Base-by-base conservation (phyloP, 768 basidiomycete genomes). In the Phlebiopsis flavidoalba region DNA sequence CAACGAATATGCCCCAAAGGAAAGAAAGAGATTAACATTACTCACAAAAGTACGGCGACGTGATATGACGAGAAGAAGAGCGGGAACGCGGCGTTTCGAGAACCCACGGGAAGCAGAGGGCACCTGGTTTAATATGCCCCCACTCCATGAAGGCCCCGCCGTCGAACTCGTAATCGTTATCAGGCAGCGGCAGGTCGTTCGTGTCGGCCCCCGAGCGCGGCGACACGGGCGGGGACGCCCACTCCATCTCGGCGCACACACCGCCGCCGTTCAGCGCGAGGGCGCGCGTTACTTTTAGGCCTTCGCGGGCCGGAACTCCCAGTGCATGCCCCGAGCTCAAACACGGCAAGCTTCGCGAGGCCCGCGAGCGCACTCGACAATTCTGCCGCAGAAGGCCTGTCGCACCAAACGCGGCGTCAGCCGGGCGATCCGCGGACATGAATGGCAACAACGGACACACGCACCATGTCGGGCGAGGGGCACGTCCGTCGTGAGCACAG, bases 321-420 rank as follows among this genome's bases (percentile, higher is more conserved):
- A 91, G 64, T 86, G 87, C 74, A 91, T 83, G 36, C 89, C 90
- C 81, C 86, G 31, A 91, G 81, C 69, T 91, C 89, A 67, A 89
- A 89, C 50, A 82, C 81, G 63, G 80, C 75, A 37, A 91, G 79
- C 58, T 81, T 73, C n/a, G 82, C 74, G 63, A 91, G 80, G 8
- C 79, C 79, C n/a, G 79, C 76, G 62, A 92, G 77, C 6, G 78
- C 75, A 52, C 74, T 73, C 57, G 87, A n/a, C 80, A 47, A 88
- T 81, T 63, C 85, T 79, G 51, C 83, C 75, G 66, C 87, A 86
- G 68, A 88, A 88, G 19, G 78, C 76, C 86, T 91, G 67, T 17
- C 58, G 14, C 21, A n/a, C n/a, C n/a, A 47, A 43, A 49, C 33
- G 19, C 26, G 19, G 14, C 31, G 19, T 12, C 52, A 51, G 14